Conservation (phyloP, 192 early-diverging fungal species). For the Obelidium mucronatum region DNA sequence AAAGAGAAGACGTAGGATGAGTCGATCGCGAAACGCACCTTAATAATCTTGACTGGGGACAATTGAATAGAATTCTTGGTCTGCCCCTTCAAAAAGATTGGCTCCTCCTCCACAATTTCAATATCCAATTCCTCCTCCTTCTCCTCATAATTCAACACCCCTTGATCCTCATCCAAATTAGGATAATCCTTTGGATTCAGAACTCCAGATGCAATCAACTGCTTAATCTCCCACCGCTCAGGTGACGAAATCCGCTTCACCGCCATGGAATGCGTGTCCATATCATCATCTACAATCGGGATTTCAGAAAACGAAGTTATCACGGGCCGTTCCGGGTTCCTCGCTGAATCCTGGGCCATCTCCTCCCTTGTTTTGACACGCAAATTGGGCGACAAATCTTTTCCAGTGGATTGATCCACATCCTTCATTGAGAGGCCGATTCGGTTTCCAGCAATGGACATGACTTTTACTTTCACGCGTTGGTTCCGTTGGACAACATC, state of each 20-base stretch:
- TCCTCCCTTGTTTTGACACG: conserved; percentile 71
- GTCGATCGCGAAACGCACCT: no score
- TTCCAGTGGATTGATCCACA: conserved; percentile 91
- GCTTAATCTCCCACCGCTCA: conserved; percentile 97
- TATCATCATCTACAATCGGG: conserved; percentile 51
- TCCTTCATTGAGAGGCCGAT: conserved; percentile 95
- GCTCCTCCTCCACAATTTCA: conserved; percentile 95
- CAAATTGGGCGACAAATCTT: conserved; percentile 85
- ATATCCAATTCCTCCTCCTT: conserved; percentile 96
- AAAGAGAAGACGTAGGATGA: no score
- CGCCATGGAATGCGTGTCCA: conserved; percentile 38
- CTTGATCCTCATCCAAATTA: conserved; percentile 87
- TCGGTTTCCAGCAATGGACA: conserved; percentile 84
- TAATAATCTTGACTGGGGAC: conserved; percentile 96
- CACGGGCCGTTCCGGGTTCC: conserved; percentile 75
- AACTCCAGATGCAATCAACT: conserved; percentile 95
- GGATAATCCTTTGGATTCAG: conserved; percentile 86
- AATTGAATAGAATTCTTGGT: conserved; percentile 83
- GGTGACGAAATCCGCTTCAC: conserved; percentile 91
- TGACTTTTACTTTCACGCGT: conserved; percentile 91
- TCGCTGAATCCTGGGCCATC: conserved; percentile 62
- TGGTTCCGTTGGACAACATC: conserved; percentile 90
- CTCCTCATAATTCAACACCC: conserved; percentile 80
- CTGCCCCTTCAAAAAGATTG: conserved; percentile 93
- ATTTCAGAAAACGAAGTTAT: conserved; percentile 57